Evolutionary conservation across 2,329 filamentous ascomycete species (phyloP).

Genomic region (Neocatenulostroma microsporum): DNA sequence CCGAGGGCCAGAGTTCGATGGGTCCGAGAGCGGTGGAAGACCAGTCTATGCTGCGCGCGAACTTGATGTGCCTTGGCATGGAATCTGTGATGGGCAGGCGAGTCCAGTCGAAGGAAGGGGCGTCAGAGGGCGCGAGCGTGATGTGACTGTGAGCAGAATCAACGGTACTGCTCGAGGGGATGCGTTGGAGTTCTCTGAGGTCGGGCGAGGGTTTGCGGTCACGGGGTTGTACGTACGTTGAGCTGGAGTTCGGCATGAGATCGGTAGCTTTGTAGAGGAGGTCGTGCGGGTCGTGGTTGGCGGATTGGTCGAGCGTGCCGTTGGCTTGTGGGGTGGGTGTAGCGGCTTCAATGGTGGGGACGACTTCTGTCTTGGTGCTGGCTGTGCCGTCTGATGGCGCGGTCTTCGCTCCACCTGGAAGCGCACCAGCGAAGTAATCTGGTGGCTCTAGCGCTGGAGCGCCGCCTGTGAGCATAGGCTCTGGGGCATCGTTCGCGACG

Average conservation of each 20-base stretch:
- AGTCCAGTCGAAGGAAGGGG: slow-evolving; percentile 72
- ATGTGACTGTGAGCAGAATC: slow-evolving; percentile 18
- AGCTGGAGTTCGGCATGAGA: slow-evolving; percentile 16
- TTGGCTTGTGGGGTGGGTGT: background rate
- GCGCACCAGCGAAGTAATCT: slow-evolving; percentile 22
- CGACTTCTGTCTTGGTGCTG: slow-evolving; percentile 10
- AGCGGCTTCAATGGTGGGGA: slow-evolving; percentile 19
- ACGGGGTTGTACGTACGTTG: slow-evolving; percentile 26
- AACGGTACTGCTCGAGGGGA: slow-evolving; percentile 7
- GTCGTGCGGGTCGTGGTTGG: background rate
- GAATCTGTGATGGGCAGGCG: slow-evolving; percentile 55
- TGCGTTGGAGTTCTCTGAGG: slow-evolving; percentile 6
- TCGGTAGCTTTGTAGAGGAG: slow-evolving; percentile 15
- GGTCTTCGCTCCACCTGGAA: slow-evolving; percentile 3
- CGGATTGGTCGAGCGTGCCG: background rate
- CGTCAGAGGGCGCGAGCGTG: slow-evolving; percentile 19
- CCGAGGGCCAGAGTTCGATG: slow-evolving; percentile 61
- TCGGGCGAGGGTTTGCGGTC: slow-evolving; percentile 2
- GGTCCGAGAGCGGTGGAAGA: slow-evolving; percentile 63
- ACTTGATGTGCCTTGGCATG: slow-evolving; percentile 63
- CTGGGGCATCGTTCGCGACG: background rate
- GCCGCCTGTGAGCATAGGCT: background rate
- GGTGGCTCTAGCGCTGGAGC: slow-evolving; percentile 12
- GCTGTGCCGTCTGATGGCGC: background rate
- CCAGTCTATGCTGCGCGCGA: slow-evolving; percentile 68